Conservation (phyloP, 2,329 filamentous ascomycete species). For the Aspergillus unguis region DNA sequence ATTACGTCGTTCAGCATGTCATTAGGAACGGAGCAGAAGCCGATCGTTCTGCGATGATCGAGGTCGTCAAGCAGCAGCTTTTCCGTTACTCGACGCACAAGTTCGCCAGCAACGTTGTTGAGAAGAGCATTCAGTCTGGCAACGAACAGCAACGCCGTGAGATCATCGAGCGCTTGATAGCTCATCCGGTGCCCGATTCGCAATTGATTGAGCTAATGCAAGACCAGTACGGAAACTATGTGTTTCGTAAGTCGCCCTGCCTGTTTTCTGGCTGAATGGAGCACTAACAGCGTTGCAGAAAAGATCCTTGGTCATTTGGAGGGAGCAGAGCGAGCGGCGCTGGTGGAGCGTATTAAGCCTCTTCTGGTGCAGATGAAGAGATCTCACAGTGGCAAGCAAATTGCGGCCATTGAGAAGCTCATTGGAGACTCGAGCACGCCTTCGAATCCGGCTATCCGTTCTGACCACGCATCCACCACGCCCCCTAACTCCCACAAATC, state of each 20-base stretch:
- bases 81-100: slow-evolving; percentile 86
- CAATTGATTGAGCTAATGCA: slow-evolving; percentile 76
- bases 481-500: slow-evolving; percentile 41
- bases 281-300: slow-evolving; percentile 54
- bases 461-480: slow-evolving; percentile 36
- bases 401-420: slow-evolving; percentile 60
- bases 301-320: slow-evolving; percentile 68
- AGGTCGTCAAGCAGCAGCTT: slow-evolving; percentile 68
- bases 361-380: slow-evolving; percentile 62
- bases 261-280: not conserved
- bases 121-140: slow-evolving; percentile 79
- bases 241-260: slow-evolving; percentile 70
- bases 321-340: slow-evolving; percentile 56
- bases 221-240: slow-evolving; percentile 93
- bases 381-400: slow-evolving; percentile 64
- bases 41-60: slow-evolving; percentile 70
- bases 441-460: slow-evolving; percentile 24
- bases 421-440: slow-evolving; percentile 39
- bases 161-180: slow-evolving; percentile 64
- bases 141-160: slow-evolving; percentile 64
- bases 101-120: slow-evolving; percentile 94
- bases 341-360: slow-evolving; percentile 63
- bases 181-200: slow-evolving; percentile 60
- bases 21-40: slow-evolving; percentile 72
- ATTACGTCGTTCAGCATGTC: slow-evolving; percentile 93